Percentiles rank a stretch among this genome's conserved stretches.
phyloP scores from a whole-genome alignment of 176 grass and related monocot species.

The Saccharum spontaneum region DNA sequence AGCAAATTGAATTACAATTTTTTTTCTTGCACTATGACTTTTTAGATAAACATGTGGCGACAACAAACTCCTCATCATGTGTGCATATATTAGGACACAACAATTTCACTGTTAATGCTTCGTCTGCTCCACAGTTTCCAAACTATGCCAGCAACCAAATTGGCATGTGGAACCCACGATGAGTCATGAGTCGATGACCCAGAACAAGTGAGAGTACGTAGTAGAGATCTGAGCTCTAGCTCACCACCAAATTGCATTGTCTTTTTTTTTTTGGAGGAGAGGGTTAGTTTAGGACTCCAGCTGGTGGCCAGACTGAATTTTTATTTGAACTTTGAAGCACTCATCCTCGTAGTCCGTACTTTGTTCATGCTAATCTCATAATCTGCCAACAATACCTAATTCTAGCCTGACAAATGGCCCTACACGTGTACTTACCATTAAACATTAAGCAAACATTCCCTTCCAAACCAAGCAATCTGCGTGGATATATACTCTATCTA shows the following conservation, averaged over 20 bases:
- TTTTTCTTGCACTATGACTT: background rate
- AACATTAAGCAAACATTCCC: conserved; percentile 43
- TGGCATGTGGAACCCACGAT: conserved; percentile 25
- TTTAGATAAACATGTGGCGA: background rate
- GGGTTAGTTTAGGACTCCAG: background rate
- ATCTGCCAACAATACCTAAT: conserved; percentile 42
- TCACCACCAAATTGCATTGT: conserved; percentile 33
- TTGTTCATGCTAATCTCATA: conserved; percentile 17
- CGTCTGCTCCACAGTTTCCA: background rate
- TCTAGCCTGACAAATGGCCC: conserved; percentile 28
- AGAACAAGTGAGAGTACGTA: background rate
- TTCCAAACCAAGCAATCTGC: conserved; percentile 45
- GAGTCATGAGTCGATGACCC: background rate
- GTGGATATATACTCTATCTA: background rate
- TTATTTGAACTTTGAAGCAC: background rate
- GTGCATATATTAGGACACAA: background rate
- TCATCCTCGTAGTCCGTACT: conserved; percentile 12
- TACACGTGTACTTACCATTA: conserved; percentile 31
- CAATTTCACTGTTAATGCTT: background rate
- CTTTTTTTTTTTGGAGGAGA: background rate
- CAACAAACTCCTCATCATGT: background rate
- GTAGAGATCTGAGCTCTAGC: conserved; percentile 35
- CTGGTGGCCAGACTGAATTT: conserved; percentile 21
- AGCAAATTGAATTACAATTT: background rate
- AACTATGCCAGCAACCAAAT: background rate